These are phyloP conservation scores for Haplosporangium sp. DNA, from an alignment of 371 early-diverging fungal genomes.

Conservation along the genomic window DNA sequence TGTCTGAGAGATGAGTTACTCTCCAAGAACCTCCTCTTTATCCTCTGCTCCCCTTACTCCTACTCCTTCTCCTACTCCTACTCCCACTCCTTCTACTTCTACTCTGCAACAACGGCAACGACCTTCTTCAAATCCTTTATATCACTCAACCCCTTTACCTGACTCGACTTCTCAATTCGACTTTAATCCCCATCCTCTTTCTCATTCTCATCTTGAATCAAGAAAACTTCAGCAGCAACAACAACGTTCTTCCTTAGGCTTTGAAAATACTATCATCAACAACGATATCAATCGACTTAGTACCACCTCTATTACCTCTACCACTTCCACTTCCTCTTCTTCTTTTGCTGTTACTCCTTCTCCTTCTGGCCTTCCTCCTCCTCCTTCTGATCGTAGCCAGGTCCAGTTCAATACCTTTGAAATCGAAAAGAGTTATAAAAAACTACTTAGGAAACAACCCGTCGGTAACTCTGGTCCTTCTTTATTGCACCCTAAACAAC, in stretches of 20 bases:
- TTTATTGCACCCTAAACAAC: constrained; percentile 21
- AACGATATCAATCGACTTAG: not conserved
- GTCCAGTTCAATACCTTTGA: constrained; percentile 39
- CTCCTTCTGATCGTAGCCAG: constrained; percentile 5
- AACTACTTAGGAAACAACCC: constrained; percentile 44
- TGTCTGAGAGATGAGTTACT: constrained; percentile 1
- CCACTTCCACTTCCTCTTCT: not conserved
- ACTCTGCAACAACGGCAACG: not conserved
- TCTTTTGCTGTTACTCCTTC: not conserved
- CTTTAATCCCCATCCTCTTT: not conserved
- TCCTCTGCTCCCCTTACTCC: not conserved
- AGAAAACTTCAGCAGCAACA: no score
- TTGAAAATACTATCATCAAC: not conserved
- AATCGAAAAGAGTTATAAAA: constrained; percentile 41
- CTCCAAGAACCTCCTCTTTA: constrained; percentile 4
- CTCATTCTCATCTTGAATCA: not conserved
- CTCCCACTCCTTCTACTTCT: not conserved
- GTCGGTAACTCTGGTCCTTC: constrained; percentile 27
- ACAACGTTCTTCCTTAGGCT: no score
- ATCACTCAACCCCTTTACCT: constrained; percentile 7
- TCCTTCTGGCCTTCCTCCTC: not conserved
- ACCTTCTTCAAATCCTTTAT: not conserved
- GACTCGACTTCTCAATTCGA: not conserved
- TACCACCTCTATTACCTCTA: not conserved
- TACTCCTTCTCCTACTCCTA: not conserved